Percentiles rank a stretch among this genome's conserved stretches.
Conservation (phyloP, 1,284 basidiomycete species). For the Moesziomyces sp. region DNA sequence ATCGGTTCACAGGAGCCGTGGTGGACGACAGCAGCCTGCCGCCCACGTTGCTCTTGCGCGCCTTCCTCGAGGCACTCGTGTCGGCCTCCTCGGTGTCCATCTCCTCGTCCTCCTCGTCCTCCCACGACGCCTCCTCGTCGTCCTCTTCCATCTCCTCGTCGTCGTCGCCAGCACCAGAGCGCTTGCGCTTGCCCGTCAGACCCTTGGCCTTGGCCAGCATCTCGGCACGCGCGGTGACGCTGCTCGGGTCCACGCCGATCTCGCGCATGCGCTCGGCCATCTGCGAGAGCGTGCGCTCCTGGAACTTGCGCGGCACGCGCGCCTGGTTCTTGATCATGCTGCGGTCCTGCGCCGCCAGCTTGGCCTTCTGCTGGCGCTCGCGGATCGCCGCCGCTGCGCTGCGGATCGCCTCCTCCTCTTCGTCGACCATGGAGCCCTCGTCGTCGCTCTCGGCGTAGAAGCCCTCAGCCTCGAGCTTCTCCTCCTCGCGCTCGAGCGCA, state of each 20-base stretch:
- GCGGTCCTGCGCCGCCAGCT: slow-evolving; percentile 83
- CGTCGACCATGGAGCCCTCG: slow-evolving; percentile 83
- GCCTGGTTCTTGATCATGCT: slow-evolving; percentile 89
- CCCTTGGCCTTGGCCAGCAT: slow-evolving; percentile 82
- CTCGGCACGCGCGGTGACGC: slow-evolving; percentile 86
- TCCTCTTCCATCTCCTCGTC: slow-evolving; percentile 67
- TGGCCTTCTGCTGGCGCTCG: slow-evolving; percentile 75
- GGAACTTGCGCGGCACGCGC: slow-evolving; percentile 79
- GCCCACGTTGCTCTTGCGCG: slow-evolving; percentile 75
- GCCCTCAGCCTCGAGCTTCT: slow-evolving; percentile 88
- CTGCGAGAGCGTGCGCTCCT: slow-evolving; percentile 85
- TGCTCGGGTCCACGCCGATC: slow-evolving; percentile 87
- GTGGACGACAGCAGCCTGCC: slow-evolving; percentile 46
- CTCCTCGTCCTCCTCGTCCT: slow-evolving; percentile 77
- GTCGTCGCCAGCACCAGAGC: slow-evolving; percentile 69
- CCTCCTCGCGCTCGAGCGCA: slow-evolving; percentile 96
- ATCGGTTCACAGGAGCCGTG: slow-evolving; percentile 52
- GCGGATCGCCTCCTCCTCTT: slow-evolving; percentile 85
- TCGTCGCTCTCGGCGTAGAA: slow-evolving; percentile 88
- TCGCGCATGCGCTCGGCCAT: slow-evolving; percentile 83
- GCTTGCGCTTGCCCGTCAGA: slow-evolving; percentile 75
- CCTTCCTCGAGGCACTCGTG: slow-evolving; percentile 48
- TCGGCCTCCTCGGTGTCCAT: slow-evolving; percentile 66
- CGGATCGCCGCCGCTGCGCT: slow-evolving; percentile 78
- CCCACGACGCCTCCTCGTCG: slow-evolving; percentile 68